Evolutionary conservation across 257 asterid genomes (phyloP), one percentile per base, ranked within the genome.

Genomic region (Salvia miltiorrhiza): DNA sequence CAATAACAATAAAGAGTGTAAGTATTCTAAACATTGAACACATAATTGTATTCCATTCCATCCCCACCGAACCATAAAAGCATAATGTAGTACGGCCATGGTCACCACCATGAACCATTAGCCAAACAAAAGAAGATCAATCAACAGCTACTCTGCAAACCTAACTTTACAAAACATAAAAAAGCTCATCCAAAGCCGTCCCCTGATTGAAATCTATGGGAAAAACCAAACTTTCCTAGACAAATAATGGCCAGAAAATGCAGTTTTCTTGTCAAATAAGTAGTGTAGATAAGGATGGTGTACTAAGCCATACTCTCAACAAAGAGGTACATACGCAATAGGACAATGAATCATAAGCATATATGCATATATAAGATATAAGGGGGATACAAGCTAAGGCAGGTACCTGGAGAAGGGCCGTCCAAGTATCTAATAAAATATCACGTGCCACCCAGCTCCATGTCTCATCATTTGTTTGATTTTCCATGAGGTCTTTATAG

Each of bases 401-500:
- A 75, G 56, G 67, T 88, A 93, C 98, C 96, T 71, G 64, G 69
- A 93, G 91, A 74, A 90, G 83, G 73, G 87, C 74, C 44, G 96
- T 90, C 99, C 99, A 93, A 39, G 96, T 78, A 71, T 93, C 99
- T 65, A 93, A 71, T 81, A 93, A 86, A 72, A 93, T 84, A 82
- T 93, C 97, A 12, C 99, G 99, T 69, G 97, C 97, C 37, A 86
- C 95, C 96, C 96, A 88, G 84, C 99, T 93, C 99, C 99, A 93
- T 5, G 88, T 78, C 84, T 90, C 99, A 76, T 93, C 96, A 32
- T 88, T 97, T 39, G 88, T 70, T 78, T 26, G 79, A 66, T 83
- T 93, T 65, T 61, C 86, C 88, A 70, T 80, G 53, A 86, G 85
- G 76, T 91, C 89, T 79, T 86, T 90, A 69, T 83, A 72, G 72